phyloP scores from a whole-genome alignment of 1,284 basidiomycete genomes.

The Cryptococcus sp. region DNA sequence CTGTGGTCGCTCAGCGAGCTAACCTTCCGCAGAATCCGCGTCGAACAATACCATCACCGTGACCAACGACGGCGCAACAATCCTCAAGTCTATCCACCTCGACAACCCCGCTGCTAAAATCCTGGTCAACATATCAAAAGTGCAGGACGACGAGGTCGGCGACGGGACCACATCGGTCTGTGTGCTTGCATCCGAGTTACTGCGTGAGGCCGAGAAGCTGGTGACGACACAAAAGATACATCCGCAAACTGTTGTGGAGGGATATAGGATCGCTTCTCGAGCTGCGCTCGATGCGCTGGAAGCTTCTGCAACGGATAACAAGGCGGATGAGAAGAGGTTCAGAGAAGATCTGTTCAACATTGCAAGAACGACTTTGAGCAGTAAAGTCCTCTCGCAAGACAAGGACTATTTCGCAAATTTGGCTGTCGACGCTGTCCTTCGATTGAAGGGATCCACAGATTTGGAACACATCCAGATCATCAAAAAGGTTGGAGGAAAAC shows the following conservation, averaged over 20 bases:
- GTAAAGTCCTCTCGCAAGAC: conserved; percentile 95
- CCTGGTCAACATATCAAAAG: conserved; percentile 99
- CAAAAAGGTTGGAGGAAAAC: conserved; percentile 98
- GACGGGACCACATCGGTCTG: conserved; percentile 96
- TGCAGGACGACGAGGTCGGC: conserved; percentile 98
- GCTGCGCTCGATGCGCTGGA: conserved; percentile 86
- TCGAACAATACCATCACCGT: conserved; percentile 93
- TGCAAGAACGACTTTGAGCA: conserved; percentile 91
- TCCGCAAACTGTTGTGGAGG: conserved; percentile 99
- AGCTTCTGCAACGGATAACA: conserved; percentile 77
- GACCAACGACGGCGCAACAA: conserved; percentile 98
- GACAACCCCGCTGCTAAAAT: conserved; percentile 99
- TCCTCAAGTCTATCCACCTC: conserved; percentile 93
- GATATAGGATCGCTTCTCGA: conserved; percentile 87
- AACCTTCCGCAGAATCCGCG: conserved; percentile 69
- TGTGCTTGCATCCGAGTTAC: conserved; percentile 86
- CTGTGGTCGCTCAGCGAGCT: conserved; percentile 1
- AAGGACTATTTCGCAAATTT: conserved; percentile 99
- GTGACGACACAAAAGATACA: conserved; percentile 85
- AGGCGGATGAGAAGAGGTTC: conserved; percentile 72
- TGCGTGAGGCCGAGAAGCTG: conserved; percentile 94
- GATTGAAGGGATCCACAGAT: conserved; percentile 92
- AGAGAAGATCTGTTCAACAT: conserved; percentile 93
- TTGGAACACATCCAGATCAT: conserved; percentile 99
- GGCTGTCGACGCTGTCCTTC: conserved; percentile 93